Percentiles rank a stretch among this genome's conserved stretches.
Evolutionary conservation across 768 basidiomycete species (phyloP).

Genomic region (Tephrocybe rancida): DNA sequence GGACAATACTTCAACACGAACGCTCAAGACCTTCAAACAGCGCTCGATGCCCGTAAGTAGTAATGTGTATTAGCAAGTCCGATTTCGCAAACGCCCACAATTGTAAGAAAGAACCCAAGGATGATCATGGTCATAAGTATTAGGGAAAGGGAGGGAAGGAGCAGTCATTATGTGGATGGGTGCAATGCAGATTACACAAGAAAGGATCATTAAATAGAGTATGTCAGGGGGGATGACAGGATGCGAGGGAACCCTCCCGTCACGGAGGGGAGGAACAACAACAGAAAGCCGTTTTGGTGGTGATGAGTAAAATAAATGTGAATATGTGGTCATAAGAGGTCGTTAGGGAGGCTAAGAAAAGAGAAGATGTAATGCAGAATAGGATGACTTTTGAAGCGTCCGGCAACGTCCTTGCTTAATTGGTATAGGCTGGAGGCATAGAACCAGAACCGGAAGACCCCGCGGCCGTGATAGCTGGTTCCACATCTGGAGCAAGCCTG

Average conservation of each 20-base stretch:
- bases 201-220: conserved; percentile 1
- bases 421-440: conserved; percentile 20
- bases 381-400: background rate
- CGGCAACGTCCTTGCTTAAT: conserved; percentile 2
- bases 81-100: background rate
- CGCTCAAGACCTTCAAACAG: background rate
- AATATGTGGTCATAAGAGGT: conserved; percentile 4
- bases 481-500: conserved; percentile 31
- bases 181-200: background rate
- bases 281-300: conserved; percentile 8
- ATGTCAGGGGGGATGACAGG: background rate
- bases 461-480: conserved; percentile 13
- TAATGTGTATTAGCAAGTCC: background rate
- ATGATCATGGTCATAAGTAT: too few species aligned
- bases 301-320: background rate
- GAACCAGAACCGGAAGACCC: background rate
- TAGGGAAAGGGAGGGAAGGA: background rate
- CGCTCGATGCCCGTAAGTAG: background rate
- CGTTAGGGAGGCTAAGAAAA: background rate
- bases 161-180: background rate
- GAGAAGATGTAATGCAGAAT: conserved; percentile 1
- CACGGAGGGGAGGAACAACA: background rate
- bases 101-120: background rate
- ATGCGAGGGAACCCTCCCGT: background rate
- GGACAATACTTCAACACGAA: too few species aligned